phyloP scores from a whole-genome alignment of 2,329 filamentous ascomycete genomes.

The Macroventuria anomochaeta region DNA sequence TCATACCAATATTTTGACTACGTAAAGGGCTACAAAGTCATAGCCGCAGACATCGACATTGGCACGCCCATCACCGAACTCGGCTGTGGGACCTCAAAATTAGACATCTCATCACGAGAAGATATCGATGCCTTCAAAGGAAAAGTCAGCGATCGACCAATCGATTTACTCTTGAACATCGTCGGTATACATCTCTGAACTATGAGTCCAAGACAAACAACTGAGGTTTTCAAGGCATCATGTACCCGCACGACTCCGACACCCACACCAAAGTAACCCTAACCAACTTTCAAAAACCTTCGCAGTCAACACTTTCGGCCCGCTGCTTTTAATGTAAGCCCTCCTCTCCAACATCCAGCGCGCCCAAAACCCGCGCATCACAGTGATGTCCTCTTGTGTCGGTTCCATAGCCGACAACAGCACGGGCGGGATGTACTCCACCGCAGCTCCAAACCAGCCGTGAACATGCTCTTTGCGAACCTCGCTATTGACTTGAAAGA shows the following conservation, averaged over 20 bases:
- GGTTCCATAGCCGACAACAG: conserved; percentile 54
- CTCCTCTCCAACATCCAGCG: conserved; percentile 51
- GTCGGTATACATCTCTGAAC: too few species aligned
- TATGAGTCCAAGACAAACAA: too few species aligned
- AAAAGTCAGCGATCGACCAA: conserved; percentile 35
- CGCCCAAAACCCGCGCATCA: conserved; percentile 44
- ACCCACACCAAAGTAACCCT: conserved; percentile 40
- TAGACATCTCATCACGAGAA: conserved; percentile 45
- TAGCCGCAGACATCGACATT: conserved; percentile 40
- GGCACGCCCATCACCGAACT: conserved; percentile 42
- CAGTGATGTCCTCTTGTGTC: conserved; percentile 53
- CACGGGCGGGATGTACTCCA: conserved; percentile 53
- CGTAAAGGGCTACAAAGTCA: conserved; percentile 40
- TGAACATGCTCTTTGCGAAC: conserved; percentile 55
- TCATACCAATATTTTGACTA: not conserved
- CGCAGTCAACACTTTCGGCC: conserved; percentile 54
- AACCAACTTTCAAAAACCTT: conserved; percentile 48
- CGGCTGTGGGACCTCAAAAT: conserved; percentile 37
- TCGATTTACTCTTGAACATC: conserved; percentile 51
- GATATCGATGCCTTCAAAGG: conserved; percentile 47
- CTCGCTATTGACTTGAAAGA: conserved; percentile 52
- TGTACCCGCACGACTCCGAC: conserved; percentile 43
- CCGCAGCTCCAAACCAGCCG: conserved; percentile 53
- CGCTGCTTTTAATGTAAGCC: conserved; percentile 54
- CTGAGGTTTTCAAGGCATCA: too few species aligned